Percentiles rank a stretch among this genome's conserved stretches.
Conservation (phyloP, 2,329 filamentous ascomycete genomes). For the Claviceps fusiformis region DNA sequence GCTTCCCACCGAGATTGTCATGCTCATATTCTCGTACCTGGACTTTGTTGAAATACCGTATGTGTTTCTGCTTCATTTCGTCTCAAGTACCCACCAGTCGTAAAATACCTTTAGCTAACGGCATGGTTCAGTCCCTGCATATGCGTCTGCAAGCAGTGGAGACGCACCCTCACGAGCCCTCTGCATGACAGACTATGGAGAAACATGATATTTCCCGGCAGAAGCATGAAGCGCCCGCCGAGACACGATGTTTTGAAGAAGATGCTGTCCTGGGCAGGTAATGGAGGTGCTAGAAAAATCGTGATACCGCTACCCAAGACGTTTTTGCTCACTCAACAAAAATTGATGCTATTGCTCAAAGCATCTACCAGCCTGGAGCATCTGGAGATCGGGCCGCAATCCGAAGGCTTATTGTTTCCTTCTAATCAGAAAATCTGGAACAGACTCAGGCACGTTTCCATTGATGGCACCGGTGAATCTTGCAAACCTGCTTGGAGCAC, state of each 20-base stretch:
- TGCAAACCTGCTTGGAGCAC: constrained; percentile 5
- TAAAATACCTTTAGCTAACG: neutral
- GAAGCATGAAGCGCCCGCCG: constrained; percentile 11
- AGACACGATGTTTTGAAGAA: constrained; percentile 14
- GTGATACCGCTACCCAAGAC: constrained; percentile 13
- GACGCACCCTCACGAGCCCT: constrained; percentile 13
- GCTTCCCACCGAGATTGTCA: constrained; percentile 23
- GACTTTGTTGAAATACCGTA: constrained; percentile 20
- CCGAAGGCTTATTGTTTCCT: constrained; percentile 2
- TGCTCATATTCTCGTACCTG: constrained; percentile 22
- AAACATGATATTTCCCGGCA: constrained; percentile 15
- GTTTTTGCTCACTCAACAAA: constrained; percentile 18
- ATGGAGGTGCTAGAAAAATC: constrained; percentile 15
- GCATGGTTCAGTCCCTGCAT: constrained; percentile 16
- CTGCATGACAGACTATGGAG: constrained; percentile 20
- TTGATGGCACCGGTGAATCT: constrained; percentile 4
- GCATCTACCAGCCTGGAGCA: constrained; percentile 15
- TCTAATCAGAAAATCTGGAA: constrained; percentile 3
- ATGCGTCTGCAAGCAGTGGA: constrained; percentile 15
- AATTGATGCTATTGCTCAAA: constrained; percentile 14
- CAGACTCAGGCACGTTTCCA: constrained; percentile 6
- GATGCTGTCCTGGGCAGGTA: constrained; percentile 18
- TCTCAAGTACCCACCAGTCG: neutral
- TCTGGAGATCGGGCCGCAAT: constrained; percentile 13
- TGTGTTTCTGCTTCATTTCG: neutral